phyloP scores from a whole-genome alignment of 148 eudicot genomes.

The Rhododendron ovatum region DNA sequence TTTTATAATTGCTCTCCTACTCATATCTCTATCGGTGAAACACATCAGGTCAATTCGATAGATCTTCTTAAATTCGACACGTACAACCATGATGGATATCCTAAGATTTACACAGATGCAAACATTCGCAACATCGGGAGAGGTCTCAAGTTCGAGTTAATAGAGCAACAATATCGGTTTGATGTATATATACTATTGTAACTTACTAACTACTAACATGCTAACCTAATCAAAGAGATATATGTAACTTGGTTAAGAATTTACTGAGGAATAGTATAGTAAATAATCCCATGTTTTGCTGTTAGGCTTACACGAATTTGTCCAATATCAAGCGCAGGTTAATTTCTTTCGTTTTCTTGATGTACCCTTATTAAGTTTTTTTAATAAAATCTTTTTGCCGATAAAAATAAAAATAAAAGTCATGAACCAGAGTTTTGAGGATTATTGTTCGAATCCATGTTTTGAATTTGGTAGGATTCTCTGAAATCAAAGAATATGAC shows the following conservation, averaged over 20 bases:
- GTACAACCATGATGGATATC: background rate
- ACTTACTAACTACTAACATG: background rate
- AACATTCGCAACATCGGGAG: background rate
- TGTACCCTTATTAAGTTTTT: too few species aligned
- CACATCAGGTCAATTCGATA: constrained; percentile 9
- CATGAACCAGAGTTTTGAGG: background rate
- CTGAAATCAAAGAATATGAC: background rate
- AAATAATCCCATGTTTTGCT: background rate
- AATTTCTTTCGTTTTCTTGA: too few species aligned
- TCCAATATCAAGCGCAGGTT: background rate
- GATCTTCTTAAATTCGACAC: background rate
- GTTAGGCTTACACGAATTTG: background rate
- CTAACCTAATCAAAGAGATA: background rate
- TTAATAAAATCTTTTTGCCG: too few species aligned
- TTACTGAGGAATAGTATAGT: background rate
- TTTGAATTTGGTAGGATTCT: background rate
- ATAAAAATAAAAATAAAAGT: too few species aligned
- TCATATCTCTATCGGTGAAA: constrained; percentile 16
- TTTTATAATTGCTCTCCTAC: constrained; percentile 2
- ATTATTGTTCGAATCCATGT: background rate
- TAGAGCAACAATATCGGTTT: background rate
- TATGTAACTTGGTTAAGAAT: background rate
- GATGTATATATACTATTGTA: background rate
- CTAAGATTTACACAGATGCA: background rate
- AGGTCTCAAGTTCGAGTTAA: background rate